Evolutionary conservation across 768 basidiomycete species (phyloP), one percentile per base, ranked within the genome.

Genomic region (Rhizopogon vulgaris): DNA sequence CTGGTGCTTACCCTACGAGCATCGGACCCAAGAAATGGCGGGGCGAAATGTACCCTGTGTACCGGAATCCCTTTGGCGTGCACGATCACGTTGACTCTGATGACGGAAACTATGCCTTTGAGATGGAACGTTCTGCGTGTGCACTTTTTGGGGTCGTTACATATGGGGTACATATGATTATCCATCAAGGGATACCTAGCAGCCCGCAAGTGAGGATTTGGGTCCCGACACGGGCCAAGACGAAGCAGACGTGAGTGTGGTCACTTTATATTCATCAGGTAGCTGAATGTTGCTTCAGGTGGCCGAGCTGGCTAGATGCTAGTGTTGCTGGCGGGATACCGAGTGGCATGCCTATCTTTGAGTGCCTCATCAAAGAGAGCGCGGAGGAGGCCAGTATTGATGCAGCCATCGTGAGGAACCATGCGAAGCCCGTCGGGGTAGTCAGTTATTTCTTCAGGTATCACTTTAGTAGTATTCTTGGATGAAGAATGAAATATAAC

Each of bases 251-350:
- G 88, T 92, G 60, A 56, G 84, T 76, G 17, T 52, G n/a, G 17
- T 40, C 27, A 38, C 24, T 24, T 38, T 40, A 40, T 17, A 18
- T 46, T 32, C 15, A 14, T 28, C 18, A 27, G 48, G 10, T 2
- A 40, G 10, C 7, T 39, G 36, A 56, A 49, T 27, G 4, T n/a
- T 2, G n/a, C 3, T 43, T 46, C 57, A 87, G 87, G 30, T 96
- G 84, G 78, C 92, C 94, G 5, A 85, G 90, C 2, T 82, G 77
- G 58, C 76, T 96, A 15, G 95, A 98, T 62, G 97, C 97, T 66
- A 85, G 80, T 34, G 89, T 90, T 39, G 94, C 94, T 3, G 95
- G 95, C 0, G 95, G 95, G 2, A 94, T 95, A 28, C 83, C 92
- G 0, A 82, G 85, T 17, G 90, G 93, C 1, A 83, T 86, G 71